Percentiles rank a stretch among this genome's conserved stretches.
Conservation (phyloP, 192 early-diverging fungal genomes). For the Linnemannia zychae region DNA sequence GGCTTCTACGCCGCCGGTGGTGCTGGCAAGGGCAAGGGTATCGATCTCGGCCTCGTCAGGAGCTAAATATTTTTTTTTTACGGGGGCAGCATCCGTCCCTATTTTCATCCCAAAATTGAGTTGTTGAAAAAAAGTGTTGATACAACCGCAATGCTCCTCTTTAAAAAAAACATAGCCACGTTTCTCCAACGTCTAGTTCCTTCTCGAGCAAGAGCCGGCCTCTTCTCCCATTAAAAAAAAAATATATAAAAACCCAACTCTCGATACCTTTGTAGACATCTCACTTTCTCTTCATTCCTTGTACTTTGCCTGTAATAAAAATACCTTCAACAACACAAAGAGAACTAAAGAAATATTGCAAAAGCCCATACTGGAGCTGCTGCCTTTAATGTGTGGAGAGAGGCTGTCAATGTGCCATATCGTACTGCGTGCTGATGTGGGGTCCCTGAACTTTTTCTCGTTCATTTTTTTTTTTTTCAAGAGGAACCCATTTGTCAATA, state of each 20-base stretch:
- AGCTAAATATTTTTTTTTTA: slow-evolving; percentile 1
- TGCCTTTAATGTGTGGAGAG: background rate
- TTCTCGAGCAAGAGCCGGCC: slow-evolving; percentile 8
- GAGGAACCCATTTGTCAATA: background rate
- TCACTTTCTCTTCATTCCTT: background rate
- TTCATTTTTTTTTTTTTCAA: too few species aligned
- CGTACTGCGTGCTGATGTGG: background rate
- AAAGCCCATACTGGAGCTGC: too few species aligned
- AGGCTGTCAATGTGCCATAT: background rate
- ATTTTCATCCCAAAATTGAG: background rate
- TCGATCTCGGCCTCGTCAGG: slow-evolving; percentile 27
- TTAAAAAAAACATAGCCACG: background rate
- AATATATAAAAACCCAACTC: background rate
- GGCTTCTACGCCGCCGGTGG: slow-evolving; percentile 41
- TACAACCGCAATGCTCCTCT: background rate
- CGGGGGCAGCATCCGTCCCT: background rate
- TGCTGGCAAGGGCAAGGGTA: slow-evolving; percentile 13
- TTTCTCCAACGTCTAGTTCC: background rate
- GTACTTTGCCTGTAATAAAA: slow-evolving; percentile 5
- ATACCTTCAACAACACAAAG: background rate
- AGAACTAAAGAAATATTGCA: background rate
- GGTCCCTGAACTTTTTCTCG: background rate
- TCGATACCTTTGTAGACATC: slow-evolving; percentile 1
- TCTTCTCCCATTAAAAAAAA: background rate
- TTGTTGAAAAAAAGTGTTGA: slow-evolving; percentile 8